phyloP scores from a whole-genome alignment of 1,139 yeast species.

The Tardiomyces blankii region DNA sequence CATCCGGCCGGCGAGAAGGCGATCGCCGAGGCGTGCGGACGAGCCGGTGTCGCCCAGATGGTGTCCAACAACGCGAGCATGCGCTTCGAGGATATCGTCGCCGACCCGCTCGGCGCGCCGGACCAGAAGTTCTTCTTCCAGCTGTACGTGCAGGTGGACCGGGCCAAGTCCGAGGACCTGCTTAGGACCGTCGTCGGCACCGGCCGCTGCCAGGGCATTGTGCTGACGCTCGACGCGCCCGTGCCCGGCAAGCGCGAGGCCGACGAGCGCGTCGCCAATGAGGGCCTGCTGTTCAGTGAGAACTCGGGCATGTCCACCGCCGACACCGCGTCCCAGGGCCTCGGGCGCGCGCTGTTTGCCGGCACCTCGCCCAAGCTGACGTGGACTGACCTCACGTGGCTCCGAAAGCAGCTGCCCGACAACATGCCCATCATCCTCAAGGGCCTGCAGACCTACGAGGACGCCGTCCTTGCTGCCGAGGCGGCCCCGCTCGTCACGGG shows the following conservation, averaged over 20 bases:
- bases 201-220: slow-evolving; percentile 47
- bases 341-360: slow-evolving; percentile 36
- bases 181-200: slow-evolving; percentile 39
- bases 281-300: slow-evolving; percentile 32
- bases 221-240: slow-evolving; percentile 78
- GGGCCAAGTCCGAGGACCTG: slow-evolving; percentile 40
- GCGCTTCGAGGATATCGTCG: slow-evolving; percentile 60
- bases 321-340: slow-evolving; percentile 32
- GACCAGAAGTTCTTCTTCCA: slow-evolving; percentile 64
- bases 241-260: slow-evolving; percentile 68
- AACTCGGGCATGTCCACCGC: slow-evolving; percentile 19
- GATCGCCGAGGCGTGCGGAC: slow-evolving; percentile 62
- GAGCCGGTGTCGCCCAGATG: slow-evolving; percentile 65
- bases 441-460: slow-evolving; percentile 43
- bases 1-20: slow-evolving; percentile 63
- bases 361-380: slow-evolving; percentile 40
- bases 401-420: slow-evolving; percentile 27
- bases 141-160: slow-evolving; percentile 57
- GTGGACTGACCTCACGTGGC: slow-evolving; percentile 38
- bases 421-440: slow-evolving; percentile 31
- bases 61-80: slow-evolving; percentile 71
- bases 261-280: slow-evolving; percentile 36
- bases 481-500: slow-evolving; percentile 34
- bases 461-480: slow-evolving; percentile 37
- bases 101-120: slow-evolving; percentile 30